Evolutionary conservation across 306 rosid species (phyloP).

Genomic region (Quercus wislizeni): DNA sequence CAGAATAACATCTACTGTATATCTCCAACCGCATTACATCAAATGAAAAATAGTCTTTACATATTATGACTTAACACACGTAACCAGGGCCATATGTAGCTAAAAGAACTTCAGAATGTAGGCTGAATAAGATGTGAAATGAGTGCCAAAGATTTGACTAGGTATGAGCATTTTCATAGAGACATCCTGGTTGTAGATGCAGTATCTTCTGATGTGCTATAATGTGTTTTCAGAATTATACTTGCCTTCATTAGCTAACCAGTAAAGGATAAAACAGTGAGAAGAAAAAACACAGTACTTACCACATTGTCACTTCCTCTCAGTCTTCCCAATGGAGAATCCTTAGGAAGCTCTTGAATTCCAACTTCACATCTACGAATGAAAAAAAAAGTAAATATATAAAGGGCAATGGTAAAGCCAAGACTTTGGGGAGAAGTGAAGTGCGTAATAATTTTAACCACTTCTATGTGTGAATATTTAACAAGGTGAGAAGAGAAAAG

Average conservation of each 20-base stretch:
- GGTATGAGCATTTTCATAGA: neutral
- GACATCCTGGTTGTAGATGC: neutral
- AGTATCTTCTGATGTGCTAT: neutral
- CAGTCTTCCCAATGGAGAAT: conserved; percentile 83
- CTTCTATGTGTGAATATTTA: too few relatives aligned
- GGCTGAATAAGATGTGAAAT: neutral
- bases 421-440: too few relatives aligned
- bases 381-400: neutral
- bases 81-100: neutral
- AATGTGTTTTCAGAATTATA: neutral
- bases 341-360: conserved; percentile 73
- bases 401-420: neutral
- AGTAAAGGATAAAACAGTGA: neutral
- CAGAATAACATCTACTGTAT: conserved; percentile 68
- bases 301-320: conserved; percentile 98
- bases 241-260: neutral
- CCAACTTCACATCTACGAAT: conserved; percentile 76
- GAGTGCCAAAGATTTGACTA: neutral
- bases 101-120: neutral
- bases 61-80: neutral
- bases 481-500: too few relatives aligned
- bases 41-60: conserved; percentile 5
- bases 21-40: conserved; percentile 69
- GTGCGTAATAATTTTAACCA: too few relatives aligned
- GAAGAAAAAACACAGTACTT: conserved; percentile 23